phyloP scores from a whole-genome alignment of 2,329 filamentous ascomycete species.

The Exserohilum turcica region DNA sequence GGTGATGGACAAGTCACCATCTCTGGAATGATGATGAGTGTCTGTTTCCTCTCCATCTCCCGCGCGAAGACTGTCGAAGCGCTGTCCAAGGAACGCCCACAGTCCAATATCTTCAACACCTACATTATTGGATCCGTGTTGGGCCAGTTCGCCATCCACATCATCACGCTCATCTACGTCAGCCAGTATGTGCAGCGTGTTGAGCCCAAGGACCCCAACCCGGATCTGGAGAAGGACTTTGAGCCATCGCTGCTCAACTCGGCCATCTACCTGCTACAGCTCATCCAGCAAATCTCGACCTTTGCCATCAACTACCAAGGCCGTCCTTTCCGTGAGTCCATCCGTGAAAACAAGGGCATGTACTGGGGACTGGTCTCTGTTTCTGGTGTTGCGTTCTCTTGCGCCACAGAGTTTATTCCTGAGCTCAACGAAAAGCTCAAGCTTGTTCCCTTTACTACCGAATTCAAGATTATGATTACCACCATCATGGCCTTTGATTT shows the following conservation, averaged over 20 bases:
- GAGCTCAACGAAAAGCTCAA: constrained; percentile 94
- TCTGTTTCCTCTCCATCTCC: constrained; percentile 99
- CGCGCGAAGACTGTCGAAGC: constrained; percentile 94
- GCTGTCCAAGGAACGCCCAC: constrained; percentile 93
- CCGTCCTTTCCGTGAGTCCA: constrained; percentile 93
- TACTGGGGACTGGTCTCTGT: constrained; percentile 95
- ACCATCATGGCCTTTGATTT: constrained; percentile 87
- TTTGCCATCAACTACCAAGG: constrained; percentile 99
- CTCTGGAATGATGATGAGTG: constrained; percentile 99
- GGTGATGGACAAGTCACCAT: constrained; percentile 98
- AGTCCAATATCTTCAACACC: constrained; percentile 98
- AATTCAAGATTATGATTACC: constrained; percentile 90
- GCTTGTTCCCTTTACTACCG: constrained; percentile 83
- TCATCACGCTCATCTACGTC: constrained; percentile 91
- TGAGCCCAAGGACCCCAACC: constrained; percentile 69
- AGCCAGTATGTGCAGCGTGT: constrained; percentile 84
- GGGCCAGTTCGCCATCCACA: constrained; percentile 95
- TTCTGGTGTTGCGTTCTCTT: constrained; percentile 87
- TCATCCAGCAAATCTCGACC: constrained; percentile 98
- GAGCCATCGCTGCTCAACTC: constrained; percentile 92
- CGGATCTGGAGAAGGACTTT: constrained; percentile 96
- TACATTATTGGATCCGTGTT: constrained; percentile 99
- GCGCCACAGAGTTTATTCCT: constrained; percentile 92
- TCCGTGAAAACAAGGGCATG: constrained; percentile 96
- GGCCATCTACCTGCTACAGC: constrained; percentile 93